Percentiles rank a stretch among this genome's conserved stretches.
phyloP scores from a whole-genome alignment of 129 eudicot species.

The Flaveria sonorensis region DNA sequence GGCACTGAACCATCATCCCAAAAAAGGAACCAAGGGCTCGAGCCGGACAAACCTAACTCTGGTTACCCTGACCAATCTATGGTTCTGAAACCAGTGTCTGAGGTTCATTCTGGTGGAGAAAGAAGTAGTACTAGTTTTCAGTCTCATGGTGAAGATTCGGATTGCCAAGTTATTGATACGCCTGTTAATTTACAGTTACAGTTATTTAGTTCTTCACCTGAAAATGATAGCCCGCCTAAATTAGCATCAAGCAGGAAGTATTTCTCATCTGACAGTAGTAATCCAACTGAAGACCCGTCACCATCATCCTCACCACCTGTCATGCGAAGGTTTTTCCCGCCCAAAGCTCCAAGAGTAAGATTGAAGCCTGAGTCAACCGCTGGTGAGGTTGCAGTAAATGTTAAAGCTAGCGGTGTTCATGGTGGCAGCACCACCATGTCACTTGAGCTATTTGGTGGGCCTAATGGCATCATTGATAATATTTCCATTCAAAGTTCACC shows the following conservation, averaged over 20 bases:
- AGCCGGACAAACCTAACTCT: slow-evolving; percentile 51
- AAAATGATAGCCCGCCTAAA: slow-evolving; percentile 57
- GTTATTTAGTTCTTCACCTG: slow-evolving; percentile 81
- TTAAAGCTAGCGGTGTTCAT: slow-evolving; percentile 33
- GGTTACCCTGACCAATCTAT: slow-evolving; percentile 39
- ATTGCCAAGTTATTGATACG: slow-evolving; percentile 54
- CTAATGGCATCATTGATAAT: slow-evolving; percentile 37
- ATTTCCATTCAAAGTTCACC: slow-evolving; percentile 61
- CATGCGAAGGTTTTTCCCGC: slow-evolving; percentile 66
- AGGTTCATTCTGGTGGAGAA: slow-evolving; percentile 61
- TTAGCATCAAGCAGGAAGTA: slow-evolving; percentile 54
- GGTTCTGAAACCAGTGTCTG: slow-evolving; percentile 34
- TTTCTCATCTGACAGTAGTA: slow-evolving; percentile 80
- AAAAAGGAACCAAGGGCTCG: slow-evolving; percentile 43
- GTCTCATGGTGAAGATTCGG: slow-evolving; percentile 76
- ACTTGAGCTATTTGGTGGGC: slow-evolving; percentile 74
- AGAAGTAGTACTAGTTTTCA: slow-evolving; percentile 71
- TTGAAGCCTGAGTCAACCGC: slow-evolving; percentile 50
- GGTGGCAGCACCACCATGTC: slow-evolving; percentile 29
- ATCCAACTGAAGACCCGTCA: slow-evolving; percentile 66
- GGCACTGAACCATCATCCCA: slow-evolving; percentile 42
- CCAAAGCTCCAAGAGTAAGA: slow-evolving; percentile 47
- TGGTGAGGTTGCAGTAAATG: slow-evolving; percentile 44
- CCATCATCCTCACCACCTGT: slow-evolving; percentile 84
- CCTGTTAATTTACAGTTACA: slow-evolving; percentile 52